Evolutionary conservation across 1,284 basidiomycete species (phyloP), one percentile per base, ranked within the genome.

Genomic region (Amylostereum chailletii): DNA sequence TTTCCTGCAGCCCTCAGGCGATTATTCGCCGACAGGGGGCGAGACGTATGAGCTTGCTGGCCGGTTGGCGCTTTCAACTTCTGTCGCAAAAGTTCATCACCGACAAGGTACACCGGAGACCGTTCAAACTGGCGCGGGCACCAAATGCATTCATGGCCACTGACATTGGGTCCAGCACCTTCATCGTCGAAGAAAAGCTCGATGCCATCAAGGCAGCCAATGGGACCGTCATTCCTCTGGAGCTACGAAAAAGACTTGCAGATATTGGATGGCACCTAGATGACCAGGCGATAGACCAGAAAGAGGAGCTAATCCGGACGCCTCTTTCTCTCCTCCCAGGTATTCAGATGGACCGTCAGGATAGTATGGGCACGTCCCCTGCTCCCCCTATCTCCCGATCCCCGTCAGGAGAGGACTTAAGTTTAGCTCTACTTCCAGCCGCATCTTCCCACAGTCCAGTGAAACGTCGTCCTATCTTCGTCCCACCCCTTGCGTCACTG

Each of bases 221-320:
- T 44, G 70, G 69, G 2, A 63, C 65, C 41, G 62, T 63, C 1
- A 66, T 88, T 27, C 83, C 84, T 3, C 53, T 71, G 9, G 85
- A 87, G 57, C 60, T 86, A 38, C 71, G 75, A 50, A 77, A 77
- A 54, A 74, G 79, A 40, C 65, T 88, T 8, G 73, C 76, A 0
- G 83, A 88, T 53, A 80, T 88, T 50, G 84, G 84, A 9, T 88
- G 83, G 83, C 73, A 70, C 3, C 72, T 82, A 44, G 79, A 83
- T 34, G 72, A 78, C 47, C 66, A 67, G 6, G 63, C 72, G 9
- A 66, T 72, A 10, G 79, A 86, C 57, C 75, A 76, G 46, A 72
- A 75, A 53, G 67, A 71, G 30, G 74, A 80, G 57, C 74, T 78
- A 71, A 69, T 79, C 47, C 70, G 70, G 56, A 83, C 77, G 2